Conservation (phyloP, 2,329 filamentous ascomycete species). For the Pseudogymnoascus sp. region DNA sequence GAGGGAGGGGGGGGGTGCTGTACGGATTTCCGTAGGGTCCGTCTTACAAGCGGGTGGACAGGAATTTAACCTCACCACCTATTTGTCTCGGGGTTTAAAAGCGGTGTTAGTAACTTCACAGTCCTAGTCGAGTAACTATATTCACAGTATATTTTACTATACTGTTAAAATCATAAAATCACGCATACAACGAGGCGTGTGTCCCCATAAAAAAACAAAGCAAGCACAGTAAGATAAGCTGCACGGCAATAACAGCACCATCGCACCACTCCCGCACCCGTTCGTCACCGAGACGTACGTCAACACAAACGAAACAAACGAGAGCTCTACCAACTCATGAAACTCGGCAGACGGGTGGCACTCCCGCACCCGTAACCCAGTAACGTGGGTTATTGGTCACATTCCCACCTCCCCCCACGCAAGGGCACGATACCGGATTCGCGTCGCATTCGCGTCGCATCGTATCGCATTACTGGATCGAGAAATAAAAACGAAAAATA, state of each 20-base stretch:
- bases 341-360: neutral
- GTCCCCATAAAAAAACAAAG: neutral
- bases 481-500: no score
- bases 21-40: neutral
- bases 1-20: neutral
- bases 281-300: neutral
- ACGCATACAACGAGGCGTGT: neutral
- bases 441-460: no score
- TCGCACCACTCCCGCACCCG: neutral
- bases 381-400: neutral
- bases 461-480: no score
- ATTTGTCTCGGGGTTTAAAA: neutral
- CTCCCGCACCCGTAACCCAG: neutral
- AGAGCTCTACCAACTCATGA: neutral
- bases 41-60: neutral
- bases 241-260: neutral
- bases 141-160: no score
- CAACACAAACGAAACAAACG: neutral
- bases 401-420: neutral
- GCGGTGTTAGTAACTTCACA: no score
- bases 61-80: neutral
- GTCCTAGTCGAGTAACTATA: no score
- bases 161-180: neutral
- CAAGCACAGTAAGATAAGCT: neutral
- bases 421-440: neutral